These are phyloP conservation scores for Saccharomyces jurei DNA, from an alignment of 805 yeast genomes.

Conservation along the genomic window DNA sequence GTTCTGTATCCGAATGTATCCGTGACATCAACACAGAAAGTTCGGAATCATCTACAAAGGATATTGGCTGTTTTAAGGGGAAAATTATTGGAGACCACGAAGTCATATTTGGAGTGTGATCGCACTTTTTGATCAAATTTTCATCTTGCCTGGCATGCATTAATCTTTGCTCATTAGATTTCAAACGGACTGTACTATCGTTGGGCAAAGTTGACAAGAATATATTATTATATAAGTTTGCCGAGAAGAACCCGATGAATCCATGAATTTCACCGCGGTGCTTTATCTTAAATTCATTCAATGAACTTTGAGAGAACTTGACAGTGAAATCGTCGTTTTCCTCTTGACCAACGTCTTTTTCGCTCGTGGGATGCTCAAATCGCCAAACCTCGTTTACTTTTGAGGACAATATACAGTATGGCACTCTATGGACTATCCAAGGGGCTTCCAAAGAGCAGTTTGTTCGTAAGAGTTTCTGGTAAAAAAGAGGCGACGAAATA, in stretches of 20 bases:
- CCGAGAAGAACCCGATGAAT: conserved; percentile 64
- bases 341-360: not conserved
- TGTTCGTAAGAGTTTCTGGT: conserved; percentile 27
- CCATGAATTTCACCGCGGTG: conserved; percentile 60
- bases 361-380: conserved; percentile 43
- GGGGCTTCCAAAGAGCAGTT: conserved; percentile 34
- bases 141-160: not conserved
- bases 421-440: conserved; percentile 37
- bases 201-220: conserved; percentile 26
- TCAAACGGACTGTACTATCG: conserved; percentile 8
- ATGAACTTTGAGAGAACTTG: conserved; percentile 16
- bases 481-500: conserved; percentile 48
- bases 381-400: conserved; percentile 50
- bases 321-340: conserved; percentile 2
- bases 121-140: conserved; percentile 5
- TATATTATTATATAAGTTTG: conserved; percentile 55
- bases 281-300: conserved; percentile 38
- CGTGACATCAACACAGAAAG: conserved; percentile 46
- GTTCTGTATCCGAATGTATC: conserved; percentile 27
- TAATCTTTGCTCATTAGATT: not conserved
- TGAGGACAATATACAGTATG: conserved; percentile 39
- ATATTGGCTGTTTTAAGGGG: conserved; percentile 49
- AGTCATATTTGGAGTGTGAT: conserved; percentile 37
- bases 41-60: conserved; percentile 46
- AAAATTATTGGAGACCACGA: conserved; percentile 69